A percentile compares a stretch with the other conserved stretches of the same genome.
These are phyloP conservation scores for Colletotrichum shisoi DNA, from an alignment of 2,329 filamentous ascomycete species.

Conservation along the genomic window DNA sequence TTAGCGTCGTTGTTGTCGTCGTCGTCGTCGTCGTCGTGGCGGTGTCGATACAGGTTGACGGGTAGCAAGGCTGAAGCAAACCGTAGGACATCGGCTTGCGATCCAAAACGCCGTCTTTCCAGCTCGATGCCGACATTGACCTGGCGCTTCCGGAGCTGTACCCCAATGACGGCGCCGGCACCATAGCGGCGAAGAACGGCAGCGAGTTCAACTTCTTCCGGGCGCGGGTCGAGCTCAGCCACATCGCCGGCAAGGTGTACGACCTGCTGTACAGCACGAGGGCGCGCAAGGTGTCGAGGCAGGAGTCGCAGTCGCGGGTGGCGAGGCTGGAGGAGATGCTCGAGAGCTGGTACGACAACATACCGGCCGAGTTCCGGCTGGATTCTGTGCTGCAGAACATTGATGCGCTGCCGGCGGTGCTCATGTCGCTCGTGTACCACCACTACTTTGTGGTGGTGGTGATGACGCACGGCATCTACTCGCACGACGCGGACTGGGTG, in stretches of 20 bases:
- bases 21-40: no score
- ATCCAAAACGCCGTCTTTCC: conserved; percentile 50
- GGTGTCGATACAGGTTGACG: rapidly evolving
- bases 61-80: not conserved
- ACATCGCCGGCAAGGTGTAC: conserved; percentile 53
- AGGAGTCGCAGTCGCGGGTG: conserved; percentile 46
- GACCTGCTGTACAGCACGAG: conserved; percentile 48
- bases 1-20: no score
- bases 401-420: conserved; percentile 44
- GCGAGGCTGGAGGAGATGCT: conserved; percentile 46
- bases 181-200: conserved; percentile 50
- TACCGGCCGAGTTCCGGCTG: conserved; percentile 48
- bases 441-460: conserved; percentile 50
- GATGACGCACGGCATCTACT: conserved; percentile 52
- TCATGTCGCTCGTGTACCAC: conserved; percentile 52
- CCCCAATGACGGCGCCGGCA: conserved; percentile 46
- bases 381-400: conserved; percentile 44
- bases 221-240: conserved; percentile 51
- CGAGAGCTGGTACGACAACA: conserved; percentile 49
- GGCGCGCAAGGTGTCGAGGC: conserved; percentile 42
- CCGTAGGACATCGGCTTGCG: conserved; percentile 50
- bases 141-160: conserved; percentile 48
- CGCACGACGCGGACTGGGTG: conserved; percentile 51
- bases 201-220: conserved; percentile 52
- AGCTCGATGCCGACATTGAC: conserved; percentile 53